Conservation (phyloP, 805 yeast genomes). For the Soucietia sequanensis region DNA sequence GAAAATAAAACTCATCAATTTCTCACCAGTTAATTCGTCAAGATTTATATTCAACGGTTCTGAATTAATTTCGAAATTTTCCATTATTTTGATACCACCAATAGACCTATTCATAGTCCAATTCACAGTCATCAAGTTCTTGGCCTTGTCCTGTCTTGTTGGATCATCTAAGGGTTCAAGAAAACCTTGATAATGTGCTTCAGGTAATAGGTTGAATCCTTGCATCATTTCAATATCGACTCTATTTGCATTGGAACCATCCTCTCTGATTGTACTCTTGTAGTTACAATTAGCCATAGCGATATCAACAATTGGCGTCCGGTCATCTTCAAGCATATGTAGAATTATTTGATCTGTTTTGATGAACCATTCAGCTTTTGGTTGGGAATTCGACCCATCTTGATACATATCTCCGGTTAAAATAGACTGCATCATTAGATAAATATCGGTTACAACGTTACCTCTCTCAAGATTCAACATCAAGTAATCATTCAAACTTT, state of each 20-base stretch:
- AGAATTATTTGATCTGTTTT: constrained; percentile 40
- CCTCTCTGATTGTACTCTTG: constrained; percentile 33
- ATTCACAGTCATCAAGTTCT: constrained; percentile 28
- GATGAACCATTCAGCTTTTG: constrained; percentile 33
- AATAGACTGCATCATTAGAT: constrained; percentile 34
- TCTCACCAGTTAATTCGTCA: constrained; percentile 40
- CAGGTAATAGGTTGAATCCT: constrained; percentile 32
- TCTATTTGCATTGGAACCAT: constrained; percentile 39
- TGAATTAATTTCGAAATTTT: constrained; percentile 35
- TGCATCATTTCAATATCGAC: constrained; percentile 37
- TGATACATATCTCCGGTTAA: constrained; percentile 31
- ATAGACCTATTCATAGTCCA: constrained; percentile 44
- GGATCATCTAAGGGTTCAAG: constrained; percentile 27
- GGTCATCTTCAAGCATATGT: constrained; percentile 41
- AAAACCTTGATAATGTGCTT: constrained; percentile 31
- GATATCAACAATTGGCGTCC: constrained; percentile 38
- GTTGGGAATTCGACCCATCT: constrained; percentile 14
- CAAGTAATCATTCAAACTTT: constrained; percentile 44
- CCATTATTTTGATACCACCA: constrained; percentile 40
- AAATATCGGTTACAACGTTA: constrained; percentile 33
- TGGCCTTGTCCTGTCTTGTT: constrained; percentile 2
- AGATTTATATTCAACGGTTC: constrained; percentile 37
- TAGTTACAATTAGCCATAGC: constrained; percentile 34
- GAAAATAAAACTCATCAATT: constrained; percentile 37
- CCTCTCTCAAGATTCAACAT: constrained; percentile 32